These are phyloP conservation scores for Scedosporium aurantiacum DNA, from an alignment of 2,329 filamentous ascomycete genomes.

Conservation along the genomic window DNA sequence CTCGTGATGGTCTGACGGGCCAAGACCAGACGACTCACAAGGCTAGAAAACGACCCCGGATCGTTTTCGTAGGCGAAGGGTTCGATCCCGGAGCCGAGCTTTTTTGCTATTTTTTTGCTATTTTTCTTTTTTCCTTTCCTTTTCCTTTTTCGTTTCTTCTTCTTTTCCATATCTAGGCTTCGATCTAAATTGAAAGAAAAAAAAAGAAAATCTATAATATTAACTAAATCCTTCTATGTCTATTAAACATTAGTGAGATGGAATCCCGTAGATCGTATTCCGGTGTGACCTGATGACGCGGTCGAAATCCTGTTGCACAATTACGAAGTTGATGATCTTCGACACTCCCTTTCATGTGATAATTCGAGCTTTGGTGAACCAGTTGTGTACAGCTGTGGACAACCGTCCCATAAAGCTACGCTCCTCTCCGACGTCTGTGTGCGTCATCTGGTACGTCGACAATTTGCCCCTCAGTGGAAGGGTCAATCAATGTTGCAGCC, in stretches of 20 bases:
- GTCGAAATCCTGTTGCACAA: neutral
- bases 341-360: neutral
- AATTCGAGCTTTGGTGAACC: neutral
- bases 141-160: too few relatives aligned
- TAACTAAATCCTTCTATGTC: neutral
- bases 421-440: neutral
- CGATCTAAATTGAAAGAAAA: neutral
- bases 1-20: too few relatives aligned
- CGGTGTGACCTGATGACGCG: neutral
- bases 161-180: too few relatives aligned
- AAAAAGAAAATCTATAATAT: neutral
- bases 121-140: too few relatives aligned
- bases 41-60: too few relatives aligned
- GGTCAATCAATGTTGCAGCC: neutral
- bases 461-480: slow-evolving; percentile 2
- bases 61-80: too few relatives aligned
- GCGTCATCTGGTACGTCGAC: slow-evolving; percentile 4
- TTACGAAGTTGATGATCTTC: neutral
- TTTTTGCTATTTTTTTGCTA: too few relatives aligned
- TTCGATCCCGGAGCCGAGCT: too few relatives aligned
- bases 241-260: neutral
- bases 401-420: neutral
- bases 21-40: too few relatives aligned
- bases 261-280: neutral
- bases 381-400: neutral